Base-by-base conservation (phyloP, 1,284 basidiomycete species). In the Calocybe gambosa region DNA sequence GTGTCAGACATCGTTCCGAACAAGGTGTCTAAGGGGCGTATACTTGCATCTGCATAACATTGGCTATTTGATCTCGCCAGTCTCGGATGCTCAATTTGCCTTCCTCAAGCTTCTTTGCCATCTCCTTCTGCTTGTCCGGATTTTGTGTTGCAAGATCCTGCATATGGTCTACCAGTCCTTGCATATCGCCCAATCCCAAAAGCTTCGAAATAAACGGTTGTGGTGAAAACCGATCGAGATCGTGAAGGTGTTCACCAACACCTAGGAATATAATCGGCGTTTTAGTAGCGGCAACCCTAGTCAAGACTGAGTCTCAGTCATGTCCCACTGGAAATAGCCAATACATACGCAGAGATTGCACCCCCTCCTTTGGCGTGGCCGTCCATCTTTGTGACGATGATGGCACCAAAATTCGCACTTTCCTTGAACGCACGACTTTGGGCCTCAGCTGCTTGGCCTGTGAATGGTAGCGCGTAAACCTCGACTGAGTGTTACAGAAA, bases 341-440 rank as follows among this genome's bases (percentile, higher is more conserved):
- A 26, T 37, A 76, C 89, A 54, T 67, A 94, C 93, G 95, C 95
- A 39, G 96, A 99, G 53, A 99, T 99, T 28, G 96, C 96, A 50
- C 96, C 96, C 67, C 96, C 96, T 55, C 96, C 96, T 65, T 98
- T 99, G 1, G 96, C 96, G 63, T 99, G 96, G 5, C 96, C 96
- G 59, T 99, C 96, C 80, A 99, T 93, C 70, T 99, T 99, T 18
- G 96, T 99, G 15, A 99, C 95, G 55, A 99, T 96, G 58, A 99
- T 99, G 0, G 95, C 94, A 56, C 95, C 96, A 65, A 98, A 99
- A 61, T 96, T 85, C 12, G 94, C 90, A 53, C 89, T 93, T 52
- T 98, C 93, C 68, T 99, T 99, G 78, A 99, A 99, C 1, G 96
- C 96, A 33, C 82, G 80, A 63, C 86, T 89, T 62, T 99, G 96